phyloP scores from a whole-genome alignment of 306 rosid species.

The Cyamopsis tetragonoloba region DNA sequence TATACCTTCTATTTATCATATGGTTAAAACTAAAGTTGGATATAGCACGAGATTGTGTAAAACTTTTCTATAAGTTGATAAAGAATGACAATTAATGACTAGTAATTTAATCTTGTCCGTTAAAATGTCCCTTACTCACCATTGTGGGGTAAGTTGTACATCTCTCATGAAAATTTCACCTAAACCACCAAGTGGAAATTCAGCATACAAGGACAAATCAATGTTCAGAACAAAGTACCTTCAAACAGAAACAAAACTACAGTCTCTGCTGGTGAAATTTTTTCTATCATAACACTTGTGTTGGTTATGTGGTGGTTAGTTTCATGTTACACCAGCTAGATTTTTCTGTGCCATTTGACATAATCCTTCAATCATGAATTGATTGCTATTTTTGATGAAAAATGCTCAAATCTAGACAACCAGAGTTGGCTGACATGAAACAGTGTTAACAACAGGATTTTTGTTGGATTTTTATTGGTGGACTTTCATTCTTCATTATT shows the following conservation, averaged over 20 bases:
- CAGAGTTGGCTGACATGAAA: neutral
- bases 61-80: no score
- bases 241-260: neutral
- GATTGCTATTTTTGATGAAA: neutral
- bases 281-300: neutral
- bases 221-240: neutral
- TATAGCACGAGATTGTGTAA: no score
- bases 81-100: no score
- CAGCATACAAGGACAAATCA: neutral
- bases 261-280: neutral
- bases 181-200: neutral
- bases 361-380: neutral
- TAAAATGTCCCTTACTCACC: no score
- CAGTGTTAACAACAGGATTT: neutral
- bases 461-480: slow-evolving; percentile 2
- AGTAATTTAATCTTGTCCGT: no score
- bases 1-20: no score
- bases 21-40: no score
- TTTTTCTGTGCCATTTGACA: neutral
- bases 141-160: no score
- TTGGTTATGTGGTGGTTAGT: neutral
- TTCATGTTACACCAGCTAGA: neutral
- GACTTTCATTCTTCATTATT: neutral
- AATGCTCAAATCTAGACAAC: neutral
- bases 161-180: no score